Evolutionary conservation across 495 filamentous ascomycete genomes (phyloP).

Genomic region (Trichoderma orchidacearum): DNA sequence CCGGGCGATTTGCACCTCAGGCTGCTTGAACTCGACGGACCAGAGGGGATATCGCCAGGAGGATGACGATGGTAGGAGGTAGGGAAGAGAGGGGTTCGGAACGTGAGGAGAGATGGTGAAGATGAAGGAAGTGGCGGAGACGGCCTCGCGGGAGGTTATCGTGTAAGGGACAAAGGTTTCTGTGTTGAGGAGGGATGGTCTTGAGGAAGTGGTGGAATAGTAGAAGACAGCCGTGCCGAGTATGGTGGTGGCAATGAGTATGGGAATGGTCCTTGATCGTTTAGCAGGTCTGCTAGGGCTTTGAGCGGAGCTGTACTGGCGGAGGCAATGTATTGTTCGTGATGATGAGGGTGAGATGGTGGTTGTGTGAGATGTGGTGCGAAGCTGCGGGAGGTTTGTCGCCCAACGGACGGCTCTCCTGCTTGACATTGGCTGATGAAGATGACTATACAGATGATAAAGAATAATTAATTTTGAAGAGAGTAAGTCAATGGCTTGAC

Average conservation of each 20-base stretch:
- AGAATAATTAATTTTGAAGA: too few species aligned
- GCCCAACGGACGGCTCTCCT: not conserved
- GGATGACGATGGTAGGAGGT: conserved; percentile 5
- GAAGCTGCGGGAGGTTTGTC: not conserved
- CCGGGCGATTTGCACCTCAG: conserved; percentile 75
- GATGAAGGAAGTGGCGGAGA: conserved; percentile 66
- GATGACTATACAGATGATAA: too few species aligned
- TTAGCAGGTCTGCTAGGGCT: not conserved
- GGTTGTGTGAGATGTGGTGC: not conserved
- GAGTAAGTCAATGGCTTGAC: too few species aligned
- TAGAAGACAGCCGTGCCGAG: not conserved
- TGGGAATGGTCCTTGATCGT: not conserved
- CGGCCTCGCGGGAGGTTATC: conserved; percentile 47
- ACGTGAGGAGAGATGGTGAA: conserved; percentile 44
- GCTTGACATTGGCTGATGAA: not conserved
- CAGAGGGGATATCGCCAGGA: conserved; percentile 45
- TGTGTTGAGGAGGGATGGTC: conserved; percentile 22
- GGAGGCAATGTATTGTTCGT: not conserved
- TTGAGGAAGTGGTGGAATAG: not conserved
- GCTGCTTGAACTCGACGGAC: conserved; percentile 88
- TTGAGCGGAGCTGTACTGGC: not conserved
- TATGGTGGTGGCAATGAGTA: conserved; percentile 2
- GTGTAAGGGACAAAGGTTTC: conserved; percentile 46
- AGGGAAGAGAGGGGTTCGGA: conserved; percentile 6
- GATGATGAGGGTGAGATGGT: not conserved